Evolutionary conservation across 306 rosid species (phyloP).

Genomic region (Crotalaria pallida): DNA sequence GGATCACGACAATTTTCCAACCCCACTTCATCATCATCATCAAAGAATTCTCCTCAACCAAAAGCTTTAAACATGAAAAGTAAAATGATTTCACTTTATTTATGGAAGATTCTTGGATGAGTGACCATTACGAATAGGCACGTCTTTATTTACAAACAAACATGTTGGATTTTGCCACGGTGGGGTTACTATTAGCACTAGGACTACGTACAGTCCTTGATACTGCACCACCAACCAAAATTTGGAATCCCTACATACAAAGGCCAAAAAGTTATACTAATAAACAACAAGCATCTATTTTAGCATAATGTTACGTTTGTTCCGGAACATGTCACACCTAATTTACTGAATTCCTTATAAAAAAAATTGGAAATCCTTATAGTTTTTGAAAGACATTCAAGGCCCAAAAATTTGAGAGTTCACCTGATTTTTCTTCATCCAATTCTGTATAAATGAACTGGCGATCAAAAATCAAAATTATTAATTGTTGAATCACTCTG

Average conservation of each 20-base stretch:
- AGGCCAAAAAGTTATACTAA: no score
- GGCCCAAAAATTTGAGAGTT: no score
- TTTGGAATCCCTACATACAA: neutral
- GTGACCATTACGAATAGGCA: neutral
- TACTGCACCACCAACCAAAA: neutral
- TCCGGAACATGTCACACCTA: neutral
- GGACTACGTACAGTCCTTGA: no score
- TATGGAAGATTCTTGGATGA: slow-evolving; percentile 3
- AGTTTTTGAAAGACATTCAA: no score
- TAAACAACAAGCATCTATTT: no score
- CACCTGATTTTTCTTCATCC: neutral
- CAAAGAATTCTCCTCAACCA: neutral
- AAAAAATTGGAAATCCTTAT: no score
- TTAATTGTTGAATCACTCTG: neutral
- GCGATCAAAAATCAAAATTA: neutral
- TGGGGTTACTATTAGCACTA: neutral
- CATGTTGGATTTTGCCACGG: neutral
- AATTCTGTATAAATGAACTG: neutral
- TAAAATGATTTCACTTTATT: slow-evolving; percentile 15
- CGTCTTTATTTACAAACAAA: neutral
- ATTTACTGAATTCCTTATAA: neutral
- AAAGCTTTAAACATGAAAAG: slow-evolving; percentile 16
- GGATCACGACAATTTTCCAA: slow-evolving; percentile 18
- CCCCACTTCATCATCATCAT: slow-evolving; percentile 18
- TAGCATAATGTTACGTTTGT: neutral